Evolutionary conservation across 2,329 filamentous ascomycete species (phyloP), one percentile per base, ranked within the genome.

Genomic region (Zalaria sp.): DNA sequence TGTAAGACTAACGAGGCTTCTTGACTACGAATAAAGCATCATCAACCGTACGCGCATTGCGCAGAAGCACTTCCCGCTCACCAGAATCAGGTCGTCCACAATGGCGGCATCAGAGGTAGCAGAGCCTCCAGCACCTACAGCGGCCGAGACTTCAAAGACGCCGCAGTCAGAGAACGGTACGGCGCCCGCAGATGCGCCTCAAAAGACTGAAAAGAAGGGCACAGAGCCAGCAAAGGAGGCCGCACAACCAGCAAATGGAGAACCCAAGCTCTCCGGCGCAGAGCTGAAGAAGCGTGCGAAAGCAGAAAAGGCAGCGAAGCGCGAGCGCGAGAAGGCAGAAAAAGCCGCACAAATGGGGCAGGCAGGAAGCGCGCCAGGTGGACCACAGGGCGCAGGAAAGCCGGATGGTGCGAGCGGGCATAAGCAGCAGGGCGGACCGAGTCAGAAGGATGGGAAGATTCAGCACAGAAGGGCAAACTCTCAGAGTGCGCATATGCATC

Each of bases 281-380:
- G 83, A 93, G 61, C 58, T 93, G 55, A 96, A 96, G 65, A 89
- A 88, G 54, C 79, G 77, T 58, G 81, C 82, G 47, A 89, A 94
- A 60, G 88, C 85, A 28, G 89, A 95, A 59, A 96, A 95, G 66
- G 82, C 83, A 40, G 87, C 87, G 37, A 73, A 85, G 46, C 75
- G 89, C 65, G 85, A 83, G 38, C 56, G 56, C 39, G 51, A 56
- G 44, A 59, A 57, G 44, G 56, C 55, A 49, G 43, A 47, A 29
- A 37, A 49, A 43, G 39, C 48, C 43, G 42, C 48, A 45, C 41
- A 44, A 39, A 40, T 45, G 35, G 43, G 45, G 9, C 25, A 41
- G 35, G 29, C 38, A 34, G 49, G 27, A 71, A 72, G 54, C 71
- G 49, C 66, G 67, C 43, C 75, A 75, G 54, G 50, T 49, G 36